Conservation (phyloP, 2,329 filamentous ascomycete species). For the Neonectria faginata region DNA sequence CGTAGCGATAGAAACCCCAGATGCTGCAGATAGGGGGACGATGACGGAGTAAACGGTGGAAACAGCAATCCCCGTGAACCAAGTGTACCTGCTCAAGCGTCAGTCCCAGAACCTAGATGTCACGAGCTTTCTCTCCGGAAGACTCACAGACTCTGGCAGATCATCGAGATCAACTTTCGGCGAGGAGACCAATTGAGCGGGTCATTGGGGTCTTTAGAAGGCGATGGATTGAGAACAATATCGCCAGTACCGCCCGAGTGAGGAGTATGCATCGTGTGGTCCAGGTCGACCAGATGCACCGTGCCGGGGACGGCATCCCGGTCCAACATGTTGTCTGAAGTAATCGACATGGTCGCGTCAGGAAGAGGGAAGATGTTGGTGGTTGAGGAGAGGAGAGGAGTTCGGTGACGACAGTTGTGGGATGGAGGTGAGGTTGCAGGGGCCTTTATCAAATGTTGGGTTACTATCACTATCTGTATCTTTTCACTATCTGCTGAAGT, state of each 20-base stretch:
- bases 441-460: not conserved
- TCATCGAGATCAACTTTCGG: constrained; percentile 43
- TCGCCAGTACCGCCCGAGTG: constrained; percentile 52
- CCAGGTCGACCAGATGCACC: constrained; percentile 55
- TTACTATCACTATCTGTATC: not conserved
- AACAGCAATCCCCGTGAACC: constrained; percentile 55
- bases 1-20: constrained; percentile 49
- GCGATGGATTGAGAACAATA: constrained; percentile 63
- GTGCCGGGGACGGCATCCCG: constrained; percentile 51
- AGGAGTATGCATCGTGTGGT: constrained; percentile 48
- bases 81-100: constrained; percentile 48
- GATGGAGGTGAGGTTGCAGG: not conserved
- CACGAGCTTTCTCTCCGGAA: not conserved
- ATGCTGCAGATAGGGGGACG: constrained; percentile 50
- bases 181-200: constrained; percentile 62
- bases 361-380: not conserved
- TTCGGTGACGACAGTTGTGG: not conserved
- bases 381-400: not conserved
- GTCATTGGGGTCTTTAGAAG: constrained; percentile 63
- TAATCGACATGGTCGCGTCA: not conserved
- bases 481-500: not conserved
- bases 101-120: not conserved
- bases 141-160: constrained; percentile 48
- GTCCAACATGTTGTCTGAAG: constrained; percentile 9
- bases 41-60: constrained; percentile 55